These are phyloP conservation scores for Fusarium napiforme DNA, from an alignment of 2,329 filamentous ascomycete genomes.

Conservation along the genomic window DNA sequence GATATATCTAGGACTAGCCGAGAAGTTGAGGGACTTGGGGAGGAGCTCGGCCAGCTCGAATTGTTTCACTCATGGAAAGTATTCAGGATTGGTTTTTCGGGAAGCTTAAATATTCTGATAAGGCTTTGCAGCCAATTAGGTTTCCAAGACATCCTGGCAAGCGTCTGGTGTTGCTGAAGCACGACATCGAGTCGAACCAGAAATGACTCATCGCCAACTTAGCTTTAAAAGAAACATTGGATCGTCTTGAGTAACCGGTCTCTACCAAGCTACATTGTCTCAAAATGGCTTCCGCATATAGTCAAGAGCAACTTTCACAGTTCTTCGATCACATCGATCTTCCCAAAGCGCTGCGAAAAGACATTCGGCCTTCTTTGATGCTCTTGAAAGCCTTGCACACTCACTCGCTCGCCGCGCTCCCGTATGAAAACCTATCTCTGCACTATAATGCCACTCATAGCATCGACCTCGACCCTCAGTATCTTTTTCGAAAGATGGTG, in stretches of 20 bases:
- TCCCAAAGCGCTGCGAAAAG: slow-evolving; percentile 8
- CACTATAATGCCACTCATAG: slow-evolving; percentile 59
- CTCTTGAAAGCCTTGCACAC: slow-evolving; percentile 32
- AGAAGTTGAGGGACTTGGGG: background rate
- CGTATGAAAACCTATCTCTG: slow-evolving; percentile 67
- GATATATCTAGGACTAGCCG: background rate
- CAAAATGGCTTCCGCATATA: slow-evolving; percentile 34
- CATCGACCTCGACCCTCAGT: slow-evolving; percentile 57
- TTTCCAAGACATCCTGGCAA: background rate
- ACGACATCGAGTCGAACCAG: background rate
- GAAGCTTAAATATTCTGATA: background rate
- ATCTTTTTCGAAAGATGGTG: slow-evolving; percentile 63
- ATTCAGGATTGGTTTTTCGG: background rate
- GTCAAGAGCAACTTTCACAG: slow-evolving; percentile 22
- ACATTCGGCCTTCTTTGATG: slow-evolving; percentile 11
- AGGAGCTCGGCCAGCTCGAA: background rate
- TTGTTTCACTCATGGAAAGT: background rate
- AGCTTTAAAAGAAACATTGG: background rate
- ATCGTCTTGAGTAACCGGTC: background rate
- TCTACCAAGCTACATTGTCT: background rate
- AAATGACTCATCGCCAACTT: background rate
- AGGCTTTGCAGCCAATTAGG: background rate
- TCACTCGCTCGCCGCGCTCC: slow-evolving; percentile 51
- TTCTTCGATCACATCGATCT: slow-evolving; percentile 26
- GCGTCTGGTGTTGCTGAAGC: background rate